Conservation (phyloP, 208 protist genomes). For the Leptomonas pyrrhocoris region DNA sequence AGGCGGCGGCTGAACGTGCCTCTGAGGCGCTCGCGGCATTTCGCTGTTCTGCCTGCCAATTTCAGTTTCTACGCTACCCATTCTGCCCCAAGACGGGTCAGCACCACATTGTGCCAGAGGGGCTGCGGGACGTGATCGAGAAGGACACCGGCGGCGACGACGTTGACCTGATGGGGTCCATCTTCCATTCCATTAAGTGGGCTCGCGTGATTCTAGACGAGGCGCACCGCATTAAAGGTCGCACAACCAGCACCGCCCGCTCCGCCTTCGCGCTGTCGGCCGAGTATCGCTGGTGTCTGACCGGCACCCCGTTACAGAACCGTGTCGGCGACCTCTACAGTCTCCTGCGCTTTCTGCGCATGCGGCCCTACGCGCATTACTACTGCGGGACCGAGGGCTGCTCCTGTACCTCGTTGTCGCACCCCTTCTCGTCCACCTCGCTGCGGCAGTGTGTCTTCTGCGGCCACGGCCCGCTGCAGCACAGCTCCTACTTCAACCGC, state of each 20-base stretch:
- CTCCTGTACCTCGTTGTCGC: slow-evolving; percentile 87
- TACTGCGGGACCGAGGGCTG: slow-evolving; percentile 88
- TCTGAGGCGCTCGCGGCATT: slow-evolving; percentile 48
- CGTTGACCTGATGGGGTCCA: slow-evolving; percentile 62
- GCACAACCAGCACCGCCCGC: slow-evolving; percentile 87
- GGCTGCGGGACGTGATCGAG: slow-evolving; percentile 70
- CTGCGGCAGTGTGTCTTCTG: slow-evolving; percentile 87
- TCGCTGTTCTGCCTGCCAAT: slow-evolving; percentile 66
- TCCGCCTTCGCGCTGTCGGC: slow-evolving; percentile 81
- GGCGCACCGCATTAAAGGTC: slow-evolving; percentile 92
- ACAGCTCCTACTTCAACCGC: slow-evolving; percentile 94
- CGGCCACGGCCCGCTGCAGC: slow-evolving; percentile 92
- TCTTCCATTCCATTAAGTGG: slow-evolving; percentile 89
- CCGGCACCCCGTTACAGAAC: slow-evolving; percentile 97
- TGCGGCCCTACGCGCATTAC: slow-evolving; percentile 86
- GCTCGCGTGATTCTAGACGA: slow-evolving; percentile 93
- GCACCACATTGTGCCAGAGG: slow-evolving; percentile 73
- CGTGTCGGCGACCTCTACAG: slow-evolving; percentile 97
- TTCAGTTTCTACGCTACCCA: slow-evolving; percentile 80
- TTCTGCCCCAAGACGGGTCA: slow-evolving; percentile 89
- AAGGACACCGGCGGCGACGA: slow-evolving; percentile 80
- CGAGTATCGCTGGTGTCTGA: slow-evolving; percentile 91
- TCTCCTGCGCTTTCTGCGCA: slow-evolving; percentile 95
- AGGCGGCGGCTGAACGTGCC: slow-evolving; percentile 27
- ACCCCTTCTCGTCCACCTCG: slow-evolving; percentile 83